Evolutionary conservation across 2,329 filamentous ascomycete species (phyloP).

Genomic region (Penicillium fuscoglaucum): DNA sequence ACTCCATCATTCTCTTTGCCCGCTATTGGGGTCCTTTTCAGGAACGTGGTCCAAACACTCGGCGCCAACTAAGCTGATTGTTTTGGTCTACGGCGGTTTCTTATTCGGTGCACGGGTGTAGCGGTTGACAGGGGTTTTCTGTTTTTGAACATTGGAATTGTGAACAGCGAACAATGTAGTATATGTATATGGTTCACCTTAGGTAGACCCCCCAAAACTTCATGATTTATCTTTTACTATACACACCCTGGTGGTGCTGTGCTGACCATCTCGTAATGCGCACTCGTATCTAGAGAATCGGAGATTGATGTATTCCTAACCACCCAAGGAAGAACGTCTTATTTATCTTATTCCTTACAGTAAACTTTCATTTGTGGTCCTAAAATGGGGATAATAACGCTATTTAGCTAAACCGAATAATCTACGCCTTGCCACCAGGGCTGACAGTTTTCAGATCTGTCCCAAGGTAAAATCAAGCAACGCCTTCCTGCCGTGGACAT

Average conservation of each 20-base stretch:
- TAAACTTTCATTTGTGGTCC: background rate
- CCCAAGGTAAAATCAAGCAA: conserved; percentile 52
- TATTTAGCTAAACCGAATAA: background rate
- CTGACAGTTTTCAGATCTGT: conserved; percentile 19
- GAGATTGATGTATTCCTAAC: background rate
- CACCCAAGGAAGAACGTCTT: background rate
- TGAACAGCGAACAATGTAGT: conserved; percentile 22
- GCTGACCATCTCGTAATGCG: background rate
- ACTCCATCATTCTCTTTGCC: conserved; percentile 43
- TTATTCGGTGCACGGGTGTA: conserved; percentile 12
- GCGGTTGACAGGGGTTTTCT: conserved; percentile 5
- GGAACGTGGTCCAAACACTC: conserved; percentile 40
- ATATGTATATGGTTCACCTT: conserved; percentile 9
- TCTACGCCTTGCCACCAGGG: conserved; percentile 1
- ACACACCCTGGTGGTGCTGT: background rate
- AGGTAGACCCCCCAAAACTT: background rate
- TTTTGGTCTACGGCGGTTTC: background rate
- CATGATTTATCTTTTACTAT: conserved; percentile 6
- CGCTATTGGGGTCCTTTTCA: conserved; percentile 40
- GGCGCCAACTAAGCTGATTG: conserved; percentile 17
- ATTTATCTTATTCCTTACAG: background rate
- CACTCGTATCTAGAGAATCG: background rate
- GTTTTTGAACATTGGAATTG: conserved; percentile 13
- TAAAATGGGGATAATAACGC: background rate
- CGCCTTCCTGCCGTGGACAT: conserved; percentile 58